Conservation (phyloP, 1,284 basidiomycete species). For the Malassezia sympodialis region DNA sequence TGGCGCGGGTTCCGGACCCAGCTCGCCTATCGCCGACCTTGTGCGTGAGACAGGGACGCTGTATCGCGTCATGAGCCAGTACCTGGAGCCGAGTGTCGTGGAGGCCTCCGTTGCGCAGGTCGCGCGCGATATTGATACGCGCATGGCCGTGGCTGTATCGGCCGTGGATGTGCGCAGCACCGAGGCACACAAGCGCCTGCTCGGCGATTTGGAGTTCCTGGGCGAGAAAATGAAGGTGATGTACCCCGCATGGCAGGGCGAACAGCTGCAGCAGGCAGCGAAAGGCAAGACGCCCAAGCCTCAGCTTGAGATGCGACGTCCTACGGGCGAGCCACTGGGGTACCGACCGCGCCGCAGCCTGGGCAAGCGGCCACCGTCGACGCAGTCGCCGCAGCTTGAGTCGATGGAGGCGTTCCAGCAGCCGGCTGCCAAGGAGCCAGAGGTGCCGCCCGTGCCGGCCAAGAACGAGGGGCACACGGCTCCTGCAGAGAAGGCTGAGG, state of each 20-base stretch:
- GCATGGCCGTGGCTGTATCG: slow-evolving; percentile 29
- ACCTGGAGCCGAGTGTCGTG: slow-evolving; percentile 53
- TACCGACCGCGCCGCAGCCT: slow-evolving; percentile 9
- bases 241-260: slow-evolving; percentile 33
- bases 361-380: slow-evolving; percentile 15
- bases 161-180: slow-evolving; percentile 25
- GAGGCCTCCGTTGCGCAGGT: slow-evolving; percentile 37
- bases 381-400: slow-evolving; percentile 14
- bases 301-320: slow-evolving; percentile 8
- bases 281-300: slow-evolving; percentile 17
- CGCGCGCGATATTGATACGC: slow-evolving; percentile 27
- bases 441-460: not conserved
- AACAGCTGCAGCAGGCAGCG: slow-evolving; percentile 22
- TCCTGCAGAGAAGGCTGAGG: not conserved
- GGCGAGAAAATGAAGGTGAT: slow-evolving; percentile 28
- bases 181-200: slow-evolving; percentile 22
- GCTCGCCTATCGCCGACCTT: slow-evolving; percentile 64
- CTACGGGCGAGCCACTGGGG: slow-evolving; percentile 4
- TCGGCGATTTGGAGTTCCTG: slow-evolving; percentile 26
- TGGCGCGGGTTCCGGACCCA: not conserved
- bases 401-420: slow-evolving; percentile 14
- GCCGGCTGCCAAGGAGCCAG: not conserved
- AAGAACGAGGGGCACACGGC: not conserved
- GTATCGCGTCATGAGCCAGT: slow-evolving; percentile 89
- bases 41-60: slow-evolving; percentile 91